phyloP scores from a whole-genome alignment of 805 yeast genomes.

The Cyberlindnera meyerae region DNA sequence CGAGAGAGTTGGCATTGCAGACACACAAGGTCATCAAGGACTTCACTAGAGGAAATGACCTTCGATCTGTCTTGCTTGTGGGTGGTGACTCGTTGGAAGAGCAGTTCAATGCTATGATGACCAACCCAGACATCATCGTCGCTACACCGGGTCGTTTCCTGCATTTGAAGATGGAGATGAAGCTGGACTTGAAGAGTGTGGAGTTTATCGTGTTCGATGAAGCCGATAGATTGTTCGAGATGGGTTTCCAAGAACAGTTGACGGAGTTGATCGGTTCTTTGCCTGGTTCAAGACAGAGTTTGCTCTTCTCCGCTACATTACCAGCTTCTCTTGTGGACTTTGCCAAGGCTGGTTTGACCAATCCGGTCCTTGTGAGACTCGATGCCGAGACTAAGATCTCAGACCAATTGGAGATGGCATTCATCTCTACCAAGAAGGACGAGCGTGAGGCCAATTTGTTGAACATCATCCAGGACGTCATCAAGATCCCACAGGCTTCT shows the following conservation, averaged over 20 bases:
- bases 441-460: constrained; percentile 89
- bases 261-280: constrained; percentile 82
- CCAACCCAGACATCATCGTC: constrained; percentile 88
- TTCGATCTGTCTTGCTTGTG: constrained; percentile 74
- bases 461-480: constrained; percentile 73
- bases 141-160: constrained; percentile 98
- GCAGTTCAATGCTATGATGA: constrained; percentile 88
- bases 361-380: constrained; percentile 86
- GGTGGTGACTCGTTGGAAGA: constrained; percentile 99
- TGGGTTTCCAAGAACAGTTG: constrained; percentile 93
- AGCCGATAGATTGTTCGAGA: constrained; percentile 93
- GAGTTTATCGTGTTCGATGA: constrained; percentile 95
- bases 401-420: constrained; percentile 87
- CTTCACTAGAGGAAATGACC: constrained; percentile 76
- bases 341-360: constrained; percentile 92
- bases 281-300: constrained; percentile 79
- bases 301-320: constrained; percentile 90
- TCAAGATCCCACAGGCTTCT: constrained; percentile 78
- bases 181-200: constrained; percentile 70
- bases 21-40: constrained; percentile 87
- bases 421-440: constrained; percentile 69
- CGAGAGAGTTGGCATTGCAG: constrained; percentile 94
- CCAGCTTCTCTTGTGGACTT: constrained; percentile 91
- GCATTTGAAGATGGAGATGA: constrained; percentile 95
- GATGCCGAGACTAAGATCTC: constrained; percentile 92